phyloP scores from a whole-genome alignment of 2,329 filamentous ascomycete genomes.

The Ustilaginoidea virens region DNA sequence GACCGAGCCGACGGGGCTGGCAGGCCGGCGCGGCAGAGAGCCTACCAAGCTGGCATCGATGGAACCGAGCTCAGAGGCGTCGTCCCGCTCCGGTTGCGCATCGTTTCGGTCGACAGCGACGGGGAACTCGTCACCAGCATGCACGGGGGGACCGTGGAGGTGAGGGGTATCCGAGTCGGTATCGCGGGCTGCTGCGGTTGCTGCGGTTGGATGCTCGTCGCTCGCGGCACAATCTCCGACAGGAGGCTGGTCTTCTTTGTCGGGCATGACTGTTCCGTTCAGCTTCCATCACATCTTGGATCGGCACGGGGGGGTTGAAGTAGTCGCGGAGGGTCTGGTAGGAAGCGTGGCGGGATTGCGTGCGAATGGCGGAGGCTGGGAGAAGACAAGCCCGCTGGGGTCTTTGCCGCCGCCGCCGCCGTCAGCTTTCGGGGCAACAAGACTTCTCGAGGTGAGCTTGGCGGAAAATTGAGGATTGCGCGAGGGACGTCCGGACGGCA shows the following conservation, averaged over 20 bases:
- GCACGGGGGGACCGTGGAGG: conserved; percentile 2
- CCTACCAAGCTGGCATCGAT: conserved; percentile 30
- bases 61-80: conserved; percentile 36
- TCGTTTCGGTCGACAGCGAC: conserved; percentile 24
- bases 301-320: too few relatives aligned
- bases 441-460: too few relatives aligned
- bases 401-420: too few relatives aligned
- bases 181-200: conserved; percentile 9
- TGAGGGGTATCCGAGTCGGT: conserved; percentile 7
- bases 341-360: too few relatives aligned
- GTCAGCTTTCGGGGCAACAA: too few relatives aligned
- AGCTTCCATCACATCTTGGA: conserved; percentile 25
- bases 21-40: conserved; percentile 35
- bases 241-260: conserved; percentile 29
- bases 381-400: too few relatives aligned
- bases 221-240: conserved; percentile 22
- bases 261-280: conserved; percentile 28
- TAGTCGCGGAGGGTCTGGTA: too few relatives aligned
- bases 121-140: conserved; percentile 1
- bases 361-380: too few relatives aligned
- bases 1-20: conserved; percentile 54
- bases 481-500: too few relatives aligned
- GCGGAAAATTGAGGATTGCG: too few relatives aligned
- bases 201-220: conserved; percentile 26
- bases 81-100: conserved; percentile 25